A percentile compares a stretch with the other conserved stretches of the same genome.
These are phyloP conservation scores for Suhomyces sp. DNA, from an alignment of 805 yeast species.

Conservation along the genomic window DNA sequence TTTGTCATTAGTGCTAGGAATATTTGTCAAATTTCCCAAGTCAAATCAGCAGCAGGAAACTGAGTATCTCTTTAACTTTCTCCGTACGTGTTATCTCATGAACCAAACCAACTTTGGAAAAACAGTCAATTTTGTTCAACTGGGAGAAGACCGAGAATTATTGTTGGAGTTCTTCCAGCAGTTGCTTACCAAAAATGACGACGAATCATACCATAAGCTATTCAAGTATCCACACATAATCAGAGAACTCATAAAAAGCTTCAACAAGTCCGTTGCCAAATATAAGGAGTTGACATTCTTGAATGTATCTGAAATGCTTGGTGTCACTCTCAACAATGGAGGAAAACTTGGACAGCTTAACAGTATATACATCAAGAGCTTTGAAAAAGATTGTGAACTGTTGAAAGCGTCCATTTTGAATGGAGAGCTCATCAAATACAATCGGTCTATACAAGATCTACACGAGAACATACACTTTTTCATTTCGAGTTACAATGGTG, in stretches of 20 bases:
- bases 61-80: conserved; percentile 33
- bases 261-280: conserved; percentile 19
- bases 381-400: conserved; percentile 35
- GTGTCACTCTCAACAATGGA: conserved; percentile 33
- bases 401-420: conserved; percentile 34
- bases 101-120: conserved; percentile 23
- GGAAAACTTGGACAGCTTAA: conserved; percentile 31
- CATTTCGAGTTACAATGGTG: conserved; percentile 44
- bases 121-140: conserved; percentile 14
- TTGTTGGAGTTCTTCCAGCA: conserved; percentile 30
- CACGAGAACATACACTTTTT: conserved; percentile 56
- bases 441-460: conserved; percentile 61
- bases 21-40: conserved; percentile 17
- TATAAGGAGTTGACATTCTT: conserved; percentile 12
- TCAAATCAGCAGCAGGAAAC: conserved; percentile 16
- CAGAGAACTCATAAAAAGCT: conserved; percentile 25
- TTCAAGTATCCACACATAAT: conserved; percentile 28
- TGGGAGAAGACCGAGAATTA: conserved; percentile 14
- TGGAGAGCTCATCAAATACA: conserved; percentile 47
- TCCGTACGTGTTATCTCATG: conserved; percentile 34
- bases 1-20: conserved; percentile 32
- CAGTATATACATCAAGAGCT: conserved; percentile 31
- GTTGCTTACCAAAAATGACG: conserved; percentile 34
- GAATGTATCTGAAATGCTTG: conserved; percentile 27
- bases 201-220: conserved; percentile 29